A percentile compares a stretch with the other conserved stretches of the same genome.
Conservation (phyloP, 768 basidiomycete species). For the Gymnopilus dilepis region DNA sequence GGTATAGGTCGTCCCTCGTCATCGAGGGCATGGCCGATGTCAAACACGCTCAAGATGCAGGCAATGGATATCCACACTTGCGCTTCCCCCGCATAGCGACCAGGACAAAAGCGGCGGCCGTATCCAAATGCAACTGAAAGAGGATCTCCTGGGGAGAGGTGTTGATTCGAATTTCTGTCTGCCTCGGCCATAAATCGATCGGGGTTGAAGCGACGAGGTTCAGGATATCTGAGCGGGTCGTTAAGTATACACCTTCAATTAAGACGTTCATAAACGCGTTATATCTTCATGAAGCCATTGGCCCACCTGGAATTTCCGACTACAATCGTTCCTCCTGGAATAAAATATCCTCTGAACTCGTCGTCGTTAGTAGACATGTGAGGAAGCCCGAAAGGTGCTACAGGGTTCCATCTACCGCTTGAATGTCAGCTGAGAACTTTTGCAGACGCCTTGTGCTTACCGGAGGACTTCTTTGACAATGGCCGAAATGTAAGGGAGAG, state of each 20-base stretch:
- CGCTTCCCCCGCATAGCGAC: slow-evolving; percentile 48
- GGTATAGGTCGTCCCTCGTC: slow-evolving; percentile 37
- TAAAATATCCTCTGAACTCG: slow-evolving; percentile 33
- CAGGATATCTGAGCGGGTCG: slow-evolving; percentile 48
- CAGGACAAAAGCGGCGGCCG: slow-evolving; percentile 53
- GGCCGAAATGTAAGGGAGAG: slow-evolving; percentile 27
- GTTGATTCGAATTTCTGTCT: slow-evolving; percentile 29
- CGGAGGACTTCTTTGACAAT: slow-evolving; percentile 25
- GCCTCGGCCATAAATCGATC: slow-evolving; percentile 46
- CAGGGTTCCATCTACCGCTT: slow-evolving; percentile 30
- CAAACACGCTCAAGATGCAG: slow-evolving; percentile 46
- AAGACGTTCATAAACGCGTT: not conserved
- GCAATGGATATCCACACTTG: slow-evolving; percentile 53
- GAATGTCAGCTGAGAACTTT: slow-evolving; percentile 26
- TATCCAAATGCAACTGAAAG: slow-evolving; percentile 48
- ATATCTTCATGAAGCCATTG: slow-evolving; percentile 44
- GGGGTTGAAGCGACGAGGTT: slow-evolving; percentile 55
- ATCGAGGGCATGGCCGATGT: slow-evolving; percentile 44
- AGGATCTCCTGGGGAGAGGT: slow-evolving; percentile 38
- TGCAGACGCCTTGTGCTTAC: not conserved
- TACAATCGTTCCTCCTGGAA: slow-evolving; percentile 35
- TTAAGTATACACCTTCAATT: slow-evolving; percentile 53
- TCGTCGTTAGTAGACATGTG: slow-evolving; percentile 34
- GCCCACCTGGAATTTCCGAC: slow-evolving; percentile 37
- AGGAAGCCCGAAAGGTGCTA: slow-evolving; percentile 24